Evolutionary conservation across 2,329 filamentous ascomycete species (phyloP).

Genomic region (Cladobotryum mycophilum): DNA sequence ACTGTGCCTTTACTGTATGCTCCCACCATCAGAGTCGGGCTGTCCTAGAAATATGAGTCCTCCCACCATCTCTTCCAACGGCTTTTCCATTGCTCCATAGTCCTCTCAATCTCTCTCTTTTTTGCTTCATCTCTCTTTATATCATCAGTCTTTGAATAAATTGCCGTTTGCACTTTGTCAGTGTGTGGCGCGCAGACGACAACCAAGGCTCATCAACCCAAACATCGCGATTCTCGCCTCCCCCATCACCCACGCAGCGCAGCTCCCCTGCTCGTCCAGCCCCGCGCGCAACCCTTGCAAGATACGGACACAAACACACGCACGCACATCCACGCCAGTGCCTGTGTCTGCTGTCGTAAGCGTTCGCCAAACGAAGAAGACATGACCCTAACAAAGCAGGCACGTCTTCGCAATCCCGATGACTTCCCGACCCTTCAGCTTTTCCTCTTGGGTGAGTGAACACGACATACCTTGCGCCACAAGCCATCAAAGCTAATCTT

Average conservation of each 20-base stretch:
- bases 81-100: background rate
- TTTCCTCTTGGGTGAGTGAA: constrained; percentile 68
- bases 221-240: too few species aligned
- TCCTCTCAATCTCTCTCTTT: background rate
- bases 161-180: background rate
- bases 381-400: constrained; percentile 48
- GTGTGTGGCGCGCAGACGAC: background rate
- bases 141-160: too few species aligned
- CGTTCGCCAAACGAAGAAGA: constrained; percentile 33
- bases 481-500: constrained; percentile 8
- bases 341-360: constrained; percentile 40
- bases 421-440: constrained; percentile 78
- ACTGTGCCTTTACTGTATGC: constrained; percentile 9
- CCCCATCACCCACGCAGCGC: too few species aligned
- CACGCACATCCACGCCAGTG: constrained; percentile 19
- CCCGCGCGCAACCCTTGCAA: background rate
- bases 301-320: constrained; percentile 19
- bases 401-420: constrained; percentile 54
- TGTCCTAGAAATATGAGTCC: constrained; percentile 14
- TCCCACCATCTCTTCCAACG: constrained; percentile 4
- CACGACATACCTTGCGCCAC: background rate
- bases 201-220: too few species aligned
- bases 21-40: constrained; percentile 6
- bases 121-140: background rate
- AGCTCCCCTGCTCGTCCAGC: background rate